Evolutionary conservation across 345 rosid genomes (phyloP), one percentile per base, ranked within the genome.

Genomic region (Gossypium arboreum): DNA sequence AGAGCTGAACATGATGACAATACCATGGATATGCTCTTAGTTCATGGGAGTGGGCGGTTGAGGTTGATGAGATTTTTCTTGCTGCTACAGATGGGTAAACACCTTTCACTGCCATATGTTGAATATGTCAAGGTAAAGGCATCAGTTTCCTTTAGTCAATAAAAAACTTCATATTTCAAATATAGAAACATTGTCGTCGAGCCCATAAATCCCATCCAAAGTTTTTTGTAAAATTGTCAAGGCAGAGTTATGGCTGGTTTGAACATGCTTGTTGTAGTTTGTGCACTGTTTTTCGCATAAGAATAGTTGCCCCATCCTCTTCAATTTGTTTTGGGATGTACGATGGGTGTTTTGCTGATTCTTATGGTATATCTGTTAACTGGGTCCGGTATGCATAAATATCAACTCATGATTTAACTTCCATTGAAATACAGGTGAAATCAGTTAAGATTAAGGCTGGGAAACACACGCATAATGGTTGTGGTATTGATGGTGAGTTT

Each of bases 401-500:
- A 56, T 9, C 10, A 13, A 18, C 44, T 2, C 34, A 71, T 55
- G 63, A 56, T 43, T 41, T 72, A 41, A 13, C 67, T 72, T 78
- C 56, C 39, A 16, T 27, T n/a, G 27, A 16, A 67, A 25, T 75
- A 79, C 90, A 93, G 98, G 99, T 95, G 74, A 93, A 85, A 75
- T 89, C 99, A n/a, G 93, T 95, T 82, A 93, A 85, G 88, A 86
- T 95, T 68, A 95, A 87, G 75, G 85, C 92, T 12, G 90, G 86
- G 24, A 93, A 90, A 83, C 91, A 84, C 77, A 87, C 91, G 12
- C 97, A 90, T 75, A 90, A 83, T 78, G 87, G 92, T 73, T 93
- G 98, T 70, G 99, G 98, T 67, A 93, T 95, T 75, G 98, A 95
- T 52, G 99, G 99, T 22, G 99, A 95, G 81, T 74, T 91, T 69